phyloP scores from a whole-genome alignment of 352 stramenopile genomes.

The Phytopythium montanum region DNA sequence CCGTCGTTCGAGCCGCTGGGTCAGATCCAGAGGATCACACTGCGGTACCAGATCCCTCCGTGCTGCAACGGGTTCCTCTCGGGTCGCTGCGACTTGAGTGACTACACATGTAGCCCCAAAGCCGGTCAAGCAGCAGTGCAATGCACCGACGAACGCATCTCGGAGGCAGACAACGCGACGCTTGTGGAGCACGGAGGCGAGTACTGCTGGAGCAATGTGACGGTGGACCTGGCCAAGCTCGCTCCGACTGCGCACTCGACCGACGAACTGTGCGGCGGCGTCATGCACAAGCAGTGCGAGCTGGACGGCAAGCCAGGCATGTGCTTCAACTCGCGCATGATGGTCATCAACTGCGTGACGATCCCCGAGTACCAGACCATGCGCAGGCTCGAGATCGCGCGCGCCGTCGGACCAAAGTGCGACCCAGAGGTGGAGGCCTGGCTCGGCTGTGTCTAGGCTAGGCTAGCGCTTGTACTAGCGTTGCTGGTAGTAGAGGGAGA shows the following conservation, averaged over 20 bases:
- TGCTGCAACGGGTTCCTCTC: slow-evolving; percentile 36
- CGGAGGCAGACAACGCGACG: slow-evolving; percentile 14
- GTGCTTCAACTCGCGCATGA: slow-evolving; percentile 44
- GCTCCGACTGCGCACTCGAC: slow-evolving; percentile 19
- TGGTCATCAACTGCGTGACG: slow-evolving; percentile 34
- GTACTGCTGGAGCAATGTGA: slow-evolving; percentile 16
- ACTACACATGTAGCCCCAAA: slow-evolving; percentile 23
- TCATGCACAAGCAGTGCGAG: slow-evolving; percentile 28
- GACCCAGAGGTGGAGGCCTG: slow-evolving; percentile 25
- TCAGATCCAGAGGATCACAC: slow-evolving; percentile 15
- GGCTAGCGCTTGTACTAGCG: no score
- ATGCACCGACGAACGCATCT: slow-evolving; percentile 18
- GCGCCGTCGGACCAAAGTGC: slow-evolving; percentile 22
- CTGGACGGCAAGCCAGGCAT: slow-evolving; percentile 24
- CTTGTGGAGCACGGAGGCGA: slow-evolving; percentile 10
- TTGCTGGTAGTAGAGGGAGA: no score
- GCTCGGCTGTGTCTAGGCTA: slow-evolving; percentile 23
- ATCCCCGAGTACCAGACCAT: slow-evolving; percentile 20
- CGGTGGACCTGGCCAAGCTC: slow-evolving; percentile 17
- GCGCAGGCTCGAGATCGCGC: slow-evolving; percentile 30
- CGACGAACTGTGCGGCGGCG: slow-evolving; percentile 24
- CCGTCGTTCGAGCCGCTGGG: slow-evolving; percentile 16
- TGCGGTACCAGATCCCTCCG: slow-evolving; percentile 20
- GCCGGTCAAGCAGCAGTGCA: slow-evolving; percentile 15
- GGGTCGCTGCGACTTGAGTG: slow-evolving; percentile 15